Evolutionary conservation across 495 filamentous ascomycete species (phyloP).

Genomic region (Aspergillus sclerotiicarbonarius): DNA sequence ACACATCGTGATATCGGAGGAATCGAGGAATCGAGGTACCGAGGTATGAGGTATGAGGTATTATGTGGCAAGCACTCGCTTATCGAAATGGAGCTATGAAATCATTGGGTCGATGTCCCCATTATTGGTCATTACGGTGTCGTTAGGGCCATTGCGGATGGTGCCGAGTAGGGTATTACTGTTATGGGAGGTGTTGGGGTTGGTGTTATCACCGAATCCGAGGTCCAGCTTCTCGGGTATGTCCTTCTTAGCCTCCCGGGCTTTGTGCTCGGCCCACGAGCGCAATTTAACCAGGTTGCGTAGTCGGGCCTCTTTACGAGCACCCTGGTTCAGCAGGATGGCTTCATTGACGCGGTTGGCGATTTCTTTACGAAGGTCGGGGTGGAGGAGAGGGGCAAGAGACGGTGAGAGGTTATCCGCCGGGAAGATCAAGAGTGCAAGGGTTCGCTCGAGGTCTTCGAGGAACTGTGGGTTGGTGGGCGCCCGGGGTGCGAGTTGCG

Average conservation of each 20-base stretch:
- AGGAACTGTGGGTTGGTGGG: conserved; percentile 78
- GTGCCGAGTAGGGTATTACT: conserved; percentile 30
- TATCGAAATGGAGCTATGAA: conserved; percentile 30
- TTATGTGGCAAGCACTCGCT: neutral
- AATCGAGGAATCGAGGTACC: too few relatives aligned
- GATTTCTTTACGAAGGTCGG: conserved; percentile 77
- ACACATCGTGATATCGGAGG: neutral
- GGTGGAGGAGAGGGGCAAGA: conserved; percentile 71
- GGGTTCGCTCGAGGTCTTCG: conserved; percentile 85
- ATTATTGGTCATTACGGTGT: conserved; percentile 46
- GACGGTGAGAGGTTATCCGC: conserved; percentile 71
- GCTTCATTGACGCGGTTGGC: conserved; percentile 84
- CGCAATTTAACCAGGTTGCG: conserved; percentile 75
- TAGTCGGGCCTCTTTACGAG: conserved; percentile 75
- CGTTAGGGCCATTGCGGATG: conserved; percentile 31
- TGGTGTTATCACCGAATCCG: conserved; percentile 56
- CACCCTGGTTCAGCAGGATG: conserved; percentile 68
- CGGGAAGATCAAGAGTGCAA: conserved; percentile 87
- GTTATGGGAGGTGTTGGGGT: conserved; percentile 28
- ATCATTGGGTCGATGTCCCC: conserved; percentile 61
- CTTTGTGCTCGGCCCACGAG: conserved; percentile 80
- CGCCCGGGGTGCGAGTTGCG: conserved; percentile 82
- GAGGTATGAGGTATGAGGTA: neutral
- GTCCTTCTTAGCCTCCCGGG: conserved; percentile 68
- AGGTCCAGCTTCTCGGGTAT: conserved; percentile 71